phyloP scores from a whole-genome alignment of 768 basidiomycete species.

The Boletus speciosus region DNA sequence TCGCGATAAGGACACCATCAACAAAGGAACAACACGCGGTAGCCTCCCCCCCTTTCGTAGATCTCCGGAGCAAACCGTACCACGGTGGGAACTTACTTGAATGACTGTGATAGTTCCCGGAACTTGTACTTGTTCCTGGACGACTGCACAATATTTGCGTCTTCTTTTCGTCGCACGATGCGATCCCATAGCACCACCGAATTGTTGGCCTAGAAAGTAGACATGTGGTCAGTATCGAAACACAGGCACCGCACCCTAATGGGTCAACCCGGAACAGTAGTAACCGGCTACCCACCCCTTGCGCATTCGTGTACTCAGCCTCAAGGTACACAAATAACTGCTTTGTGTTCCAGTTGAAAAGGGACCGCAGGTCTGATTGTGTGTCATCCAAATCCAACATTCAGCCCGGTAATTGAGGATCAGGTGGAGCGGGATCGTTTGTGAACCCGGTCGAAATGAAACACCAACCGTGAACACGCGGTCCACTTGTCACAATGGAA shows the following conservation, averaged over 20 bases:
- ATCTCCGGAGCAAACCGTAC: background rate
- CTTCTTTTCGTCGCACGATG: slow-evolving; percentile 77
- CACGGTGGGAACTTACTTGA: slow-evolving; percentile 55
- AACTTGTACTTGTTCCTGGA: slow-evolving; percentile 82
- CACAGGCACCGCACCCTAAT: slow-evolving; percentile 15
- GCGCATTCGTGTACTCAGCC: slow-evolving; percentile 73
- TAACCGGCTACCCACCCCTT: slow-evolving; percentile 54
- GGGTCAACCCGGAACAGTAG: slow-evolving; percentile 15
- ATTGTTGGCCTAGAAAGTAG: slow-evolving; percentile 53
- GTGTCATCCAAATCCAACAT: slow-evolving; percentile 1
- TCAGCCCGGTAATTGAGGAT: slow-evolving; percentile 14
- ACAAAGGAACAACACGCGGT: slow-evolving; percentile 20
- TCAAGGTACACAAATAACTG: slow-evolving; percentile 85
- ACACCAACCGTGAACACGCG: slow-evolving; percentile 25
- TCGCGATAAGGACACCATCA: slow-evolving; percentile 13
- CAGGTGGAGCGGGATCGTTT: slow-evolving; percentile 5
- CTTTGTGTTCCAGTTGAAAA: slow-evolving; percentile 98
- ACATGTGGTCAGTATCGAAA: slow-evolving; percentile 6
- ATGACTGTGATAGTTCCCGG: slow-evolving; percentile 67
- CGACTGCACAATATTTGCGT: slow-evolving; percentile 52
- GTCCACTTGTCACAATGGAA: slow-evolving; percentile 24
- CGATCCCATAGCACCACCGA: slow-evolving; percentile 90
- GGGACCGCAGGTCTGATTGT: slow-evolving; percentile 64
- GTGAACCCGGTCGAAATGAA: slow-evolving; percentile 24
- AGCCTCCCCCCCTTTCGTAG: slow-evolving; percentile 3